These are phyloP conservation scores for Fusarium pseudoanthophilum DNA, from an alignment of 2,329 filamentous ascomycete species.

Conservation along the genomic window DNA sequence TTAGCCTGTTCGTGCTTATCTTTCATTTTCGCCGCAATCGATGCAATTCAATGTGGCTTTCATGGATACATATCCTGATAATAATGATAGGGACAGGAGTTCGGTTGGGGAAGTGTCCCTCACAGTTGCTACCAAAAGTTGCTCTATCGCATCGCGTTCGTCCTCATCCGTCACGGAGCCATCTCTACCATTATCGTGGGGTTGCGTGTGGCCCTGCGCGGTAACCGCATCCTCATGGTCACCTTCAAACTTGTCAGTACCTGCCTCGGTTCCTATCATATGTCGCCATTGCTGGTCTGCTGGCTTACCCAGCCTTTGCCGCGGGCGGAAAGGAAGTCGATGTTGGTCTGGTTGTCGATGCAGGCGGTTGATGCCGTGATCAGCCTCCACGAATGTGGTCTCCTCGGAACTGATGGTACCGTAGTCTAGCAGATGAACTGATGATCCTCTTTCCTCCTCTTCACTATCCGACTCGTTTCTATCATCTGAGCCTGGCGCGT, in stretches of 20 bases:
- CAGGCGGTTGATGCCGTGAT: background rate
- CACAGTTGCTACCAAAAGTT: conserved; percentile 2
- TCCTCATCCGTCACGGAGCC: background rate
- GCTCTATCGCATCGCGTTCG: background rate
- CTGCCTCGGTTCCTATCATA: background rate
- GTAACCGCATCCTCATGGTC: background rate
- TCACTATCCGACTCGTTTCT: background rate
- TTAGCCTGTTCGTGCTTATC: conserved; percentile 5
- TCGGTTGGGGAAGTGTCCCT: background rate
- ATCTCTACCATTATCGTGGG: background rate
- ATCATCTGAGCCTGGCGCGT: background rate
- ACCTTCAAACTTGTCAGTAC: conserved; percentile 1
- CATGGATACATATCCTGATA: background rate
- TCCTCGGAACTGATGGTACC: background rate
- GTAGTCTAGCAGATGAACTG: background rate
- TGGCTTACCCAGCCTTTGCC: conserved; percentile 3
- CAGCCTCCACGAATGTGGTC: background rate
- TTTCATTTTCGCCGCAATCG: background rate
- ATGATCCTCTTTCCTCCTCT: background rate
- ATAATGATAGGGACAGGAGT: background rate
- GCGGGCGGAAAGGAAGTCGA: background rate
- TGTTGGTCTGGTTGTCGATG: background rate
- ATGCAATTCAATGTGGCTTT: background rate
- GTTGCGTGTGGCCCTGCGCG: background rate
- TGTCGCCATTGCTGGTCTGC: too few species aligned